Percentiles rank a stretch among this genome's conserved stretches.
These are phyloP conservation scores for Penstemon newberryi DNA, from an alignment of 257 asterid species.

Conservation along the genomic window DNA sequence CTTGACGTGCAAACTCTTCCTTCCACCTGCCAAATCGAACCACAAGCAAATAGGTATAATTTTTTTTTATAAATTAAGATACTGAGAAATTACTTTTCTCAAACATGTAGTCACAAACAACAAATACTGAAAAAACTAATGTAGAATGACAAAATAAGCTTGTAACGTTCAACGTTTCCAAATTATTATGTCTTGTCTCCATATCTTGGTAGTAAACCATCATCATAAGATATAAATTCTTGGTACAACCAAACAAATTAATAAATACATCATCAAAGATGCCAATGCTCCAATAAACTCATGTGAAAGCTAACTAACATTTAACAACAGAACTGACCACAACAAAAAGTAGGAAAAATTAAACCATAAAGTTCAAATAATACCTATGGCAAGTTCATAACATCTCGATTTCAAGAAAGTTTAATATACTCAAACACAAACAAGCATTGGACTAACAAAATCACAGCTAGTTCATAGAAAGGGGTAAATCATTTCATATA, in stretches of 20 bases:
- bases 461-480: no score
- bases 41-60: constrained; percentile 8
- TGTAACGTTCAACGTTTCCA: constrained; percentile 3
- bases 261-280: not conserved
- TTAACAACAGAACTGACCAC: no score
- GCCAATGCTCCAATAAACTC: not conserved
- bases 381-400: not conserved
- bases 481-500: not conserved
- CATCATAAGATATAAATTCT: not conserved
- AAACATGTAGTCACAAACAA: constrained; percentile 6
- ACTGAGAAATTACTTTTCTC: not conserved
- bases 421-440: not conserved
- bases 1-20: constrained; percentile 67
- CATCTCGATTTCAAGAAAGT: not conserved
- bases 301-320: no score
- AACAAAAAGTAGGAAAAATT: no score
- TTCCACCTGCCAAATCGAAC: constrained; percentile 74
- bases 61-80: no score
- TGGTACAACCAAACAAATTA: not conserved
- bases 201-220: not conserved
- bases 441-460: constrained; percentile 1
- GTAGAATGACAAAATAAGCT: constrained; percentile 4
- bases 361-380: constrained; percentile 1
- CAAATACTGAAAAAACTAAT: constrained; percentile 9
- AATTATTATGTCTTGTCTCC: not conserved